Evolutionary conservation across 2,329 filamentous ascomycete genomes (phyloP).

Genomic region (Penicillium sp.): DNA sequence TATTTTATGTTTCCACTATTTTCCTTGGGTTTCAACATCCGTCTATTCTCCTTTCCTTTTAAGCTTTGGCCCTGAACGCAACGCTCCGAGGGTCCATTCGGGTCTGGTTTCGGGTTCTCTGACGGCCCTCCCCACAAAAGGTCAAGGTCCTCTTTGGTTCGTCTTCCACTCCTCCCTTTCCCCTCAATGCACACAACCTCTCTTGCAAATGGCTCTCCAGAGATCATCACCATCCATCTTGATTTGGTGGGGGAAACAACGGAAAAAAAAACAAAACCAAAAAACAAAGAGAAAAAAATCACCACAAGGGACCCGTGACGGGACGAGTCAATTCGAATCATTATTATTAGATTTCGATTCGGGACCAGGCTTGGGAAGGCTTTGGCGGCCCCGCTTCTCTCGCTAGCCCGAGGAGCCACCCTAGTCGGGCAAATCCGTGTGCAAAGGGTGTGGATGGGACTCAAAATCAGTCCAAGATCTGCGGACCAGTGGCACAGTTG

Average conservation of each 20-base stretch:
- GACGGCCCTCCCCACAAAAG: neutral
- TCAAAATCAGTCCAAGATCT: conserved; percentile 1
- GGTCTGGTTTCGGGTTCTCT: neutral
- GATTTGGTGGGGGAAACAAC: too few relatives aligned
- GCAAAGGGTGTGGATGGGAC: neutral
- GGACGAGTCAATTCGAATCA: neutral
- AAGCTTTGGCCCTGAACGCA: conserved; percentile 6
- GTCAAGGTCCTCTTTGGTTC: too few relatives aligned
- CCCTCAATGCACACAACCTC: neutral
- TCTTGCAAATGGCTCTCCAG: too few relatives aligned
- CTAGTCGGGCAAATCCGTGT: conserved; percentile 5
- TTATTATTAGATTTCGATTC: too few relatives aligned
- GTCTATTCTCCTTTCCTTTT: conserved; percentile 6
- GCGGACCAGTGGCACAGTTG: neutral
- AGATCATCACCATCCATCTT: too few relatives aligned
- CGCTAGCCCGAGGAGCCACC: neutral
- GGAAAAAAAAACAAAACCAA: too few relatives aligned
- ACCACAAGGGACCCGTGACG: neutral
- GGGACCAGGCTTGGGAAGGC: neutral
- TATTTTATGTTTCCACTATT: too few relatives aligned
- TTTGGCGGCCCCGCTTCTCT: neutral
- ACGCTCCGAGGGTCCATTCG: neutral
- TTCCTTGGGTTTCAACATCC: too few relatives aligned
- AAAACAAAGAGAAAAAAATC: too few relatives aligned
- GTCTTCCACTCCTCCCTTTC: neutral